A percentile compares a stretch with the other conserved stretches of the same genome.
Evolutionary conservation across 1,284 basidiomycete species (phyloP).

Genomic region (Kalmanozyma brasiliensis): DNA sequence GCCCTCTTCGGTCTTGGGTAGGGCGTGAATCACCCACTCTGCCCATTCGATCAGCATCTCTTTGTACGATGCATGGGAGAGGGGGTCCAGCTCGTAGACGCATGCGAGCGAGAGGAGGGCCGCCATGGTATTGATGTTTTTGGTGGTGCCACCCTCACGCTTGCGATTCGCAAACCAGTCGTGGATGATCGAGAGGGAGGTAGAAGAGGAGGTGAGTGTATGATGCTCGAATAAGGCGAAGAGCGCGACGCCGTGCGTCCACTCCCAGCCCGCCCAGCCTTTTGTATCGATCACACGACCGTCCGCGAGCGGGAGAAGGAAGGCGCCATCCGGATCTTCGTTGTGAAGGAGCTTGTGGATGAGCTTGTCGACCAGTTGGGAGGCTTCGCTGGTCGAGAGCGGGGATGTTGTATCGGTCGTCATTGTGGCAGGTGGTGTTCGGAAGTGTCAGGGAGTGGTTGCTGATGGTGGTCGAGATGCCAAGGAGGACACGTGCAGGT

Average conservation of each 20-base stretch:
- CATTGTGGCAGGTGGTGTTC: not conserved
- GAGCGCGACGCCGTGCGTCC: slow-evolving; percentile 73
- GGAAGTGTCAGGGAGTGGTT: not conserved
- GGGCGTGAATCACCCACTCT: slow-evolving; percentile 75
- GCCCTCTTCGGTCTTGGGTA: slow-evolving; percentile 74
- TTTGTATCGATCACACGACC: slow-evolving; percentile 76
- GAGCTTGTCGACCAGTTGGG: slow-evolving; percentile 28
- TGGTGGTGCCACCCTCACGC: slow-evolving; percentile 72
- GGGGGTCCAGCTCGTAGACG: slow-evolving; percentile 70
- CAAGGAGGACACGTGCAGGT: not conserved
- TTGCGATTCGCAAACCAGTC: slow-evolving; percentile 74
- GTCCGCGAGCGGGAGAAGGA: slow-evolving; percentile 72
- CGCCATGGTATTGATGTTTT: slow-evolving; percentile 78
- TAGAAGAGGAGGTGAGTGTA: slow-evolving; percentile 71
- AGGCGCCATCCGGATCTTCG: slow-evolving; percentile 74
- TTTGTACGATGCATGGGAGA: slow-evolving; percentile 65
- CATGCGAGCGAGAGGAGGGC: slow-evolving; percentile 74
- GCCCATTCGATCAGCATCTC: slow-evolving; percentile 75
- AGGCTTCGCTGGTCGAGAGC: slow-evolving; percentile 17
- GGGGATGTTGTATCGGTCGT: slow-evolving; percentile 2
- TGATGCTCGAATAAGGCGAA: slow-evolving; percentile 68
- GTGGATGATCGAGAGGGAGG: slow-evolving; percentile 71
- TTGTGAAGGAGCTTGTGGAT: slow-evolving; percentile 70
- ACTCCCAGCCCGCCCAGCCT: slow-evolving; percentile 77
- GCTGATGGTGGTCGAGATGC: not conserved